Base-by-base conservation (phyloP, 441 rosid genomes). In the Dalechampia spathulata region DNA sequence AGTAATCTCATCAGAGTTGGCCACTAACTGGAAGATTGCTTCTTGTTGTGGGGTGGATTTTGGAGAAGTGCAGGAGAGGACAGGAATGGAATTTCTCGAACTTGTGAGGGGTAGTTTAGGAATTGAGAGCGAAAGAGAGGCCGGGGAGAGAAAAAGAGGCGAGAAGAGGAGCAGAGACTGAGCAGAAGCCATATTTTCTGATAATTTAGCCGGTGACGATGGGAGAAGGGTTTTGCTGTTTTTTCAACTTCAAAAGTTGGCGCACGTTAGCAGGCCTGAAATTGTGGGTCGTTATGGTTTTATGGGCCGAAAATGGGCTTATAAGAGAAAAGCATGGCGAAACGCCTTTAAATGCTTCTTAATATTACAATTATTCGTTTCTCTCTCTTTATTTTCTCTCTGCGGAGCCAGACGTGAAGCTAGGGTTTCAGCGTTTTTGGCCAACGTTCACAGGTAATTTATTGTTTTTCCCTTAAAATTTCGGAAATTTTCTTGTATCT, bases 11-110 rank as follows among this genome's bases (percentile, higher is more conserved):
- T 73, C 71, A 15, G 98, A 78, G 23, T 77, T 71, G 16, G 87
- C 81, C 1, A 88, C 76, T 53, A 82, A 78, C 25, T 75, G 80
- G 44, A 88, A 81, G 72, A 85, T 65, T 52, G 82, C 81, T 41
- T 75, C 80, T 23, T 80, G 48, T 26, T 42, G 66, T 12, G 7
- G 61, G 37, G 77, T 53, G 25, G 61, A 60, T 54, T 65, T 67
- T 2, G 67, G 75, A 39, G 78, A 65, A 27, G 49, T 46, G 63
- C 78, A 64, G 61, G 62, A 67, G 47, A 73, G 43, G 61, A 55
- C 46, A 25, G 66, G 55, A 17, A 73, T 23, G 55, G 53, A 52
- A 61, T 23, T 63, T 19, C 61, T 55, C 39, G 62, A 36, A 38
- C 10, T 48, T 20, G 16, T 27, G 15, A 60, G 54, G 36, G 64